Evolutionary conservation across 306 rosid species (phyloP), one percentile per base, ranked within the genome.

Genomic region (Dicorynia guianensis): DNA sequence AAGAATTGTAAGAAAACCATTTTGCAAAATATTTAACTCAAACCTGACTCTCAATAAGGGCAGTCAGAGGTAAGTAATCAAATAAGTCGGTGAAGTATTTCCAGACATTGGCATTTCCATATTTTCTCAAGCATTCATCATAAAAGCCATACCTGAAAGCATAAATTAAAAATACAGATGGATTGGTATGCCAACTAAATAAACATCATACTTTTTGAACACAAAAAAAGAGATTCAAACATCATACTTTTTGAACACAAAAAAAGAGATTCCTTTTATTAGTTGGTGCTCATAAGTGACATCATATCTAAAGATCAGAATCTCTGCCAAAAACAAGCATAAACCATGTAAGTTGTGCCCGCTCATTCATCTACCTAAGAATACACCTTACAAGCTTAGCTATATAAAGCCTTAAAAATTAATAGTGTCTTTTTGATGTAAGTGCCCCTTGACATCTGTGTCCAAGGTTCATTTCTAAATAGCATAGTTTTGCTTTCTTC

Each of bases 41-140:
- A 59, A 93, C 98, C 98, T 93, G 98, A 90, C 97, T 91, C 91
- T 93, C 98, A 56, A 93, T 90, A 68, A 93, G 97, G 79, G 98
- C 98, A 57, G 98, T 93, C 64, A 93, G 90, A 63, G 98, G 98
- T 78, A 93, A 86, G 76, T 93, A 93, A 89, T 93, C 98, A 85
- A 93, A 93, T 69, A 93, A 81, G 75, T 93, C 97, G 0, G 98
- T 93, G 54, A 93, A 93, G 80, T 67, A 85, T 82, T 93, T 93
- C 98, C 98, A 93, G 71, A 93, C 98, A 85, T 93, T 93, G 63
- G 98, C 98, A 76, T 93, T 93, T 73, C 98, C 98, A 35, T 93
- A 93, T 87, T 93, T 93, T 85, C 98, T 87, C 89, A 93, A 91
- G 91, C 98, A 93, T 80, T 93, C 98, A 17, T 93, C 98, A 36